phyloP scores from a whole-genome alignment of 108 stramenopile genomes.

The Skeletonema tropicum region DNA sequence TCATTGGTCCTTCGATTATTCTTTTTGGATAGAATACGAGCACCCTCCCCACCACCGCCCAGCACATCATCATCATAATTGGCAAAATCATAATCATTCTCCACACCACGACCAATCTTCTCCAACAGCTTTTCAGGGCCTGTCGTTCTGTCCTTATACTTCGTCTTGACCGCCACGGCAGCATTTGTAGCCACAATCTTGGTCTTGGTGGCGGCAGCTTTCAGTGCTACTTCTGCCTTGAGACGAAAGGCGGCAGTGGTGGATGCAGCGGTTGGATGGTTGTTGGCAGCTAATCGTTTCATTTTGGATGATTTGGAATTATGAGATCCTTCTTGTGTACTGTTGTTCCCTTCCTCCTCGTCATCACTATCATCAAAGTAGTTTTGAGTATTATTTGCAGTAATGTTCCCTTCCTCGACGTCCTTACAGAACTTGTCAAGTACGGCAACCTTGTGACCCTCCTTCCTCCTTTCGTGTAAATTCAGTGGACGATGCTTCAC shows the following conservation, averaged over 20 bases:
- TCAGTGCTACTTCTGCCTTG: conserved; percentile 34
- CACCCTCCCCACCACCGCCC: neutral
- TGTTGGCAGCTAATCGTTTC: neutral
- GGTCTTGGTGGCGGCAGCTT: conserved; percentile 12
- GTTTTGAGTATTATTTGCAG: neutral
- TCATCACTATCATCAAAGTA: neutral
- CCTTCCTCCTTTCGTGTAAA: conserved; percentile 17
- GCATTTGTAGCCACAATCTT: conserved; percentile 6
- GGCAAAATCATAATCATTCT: conserved; percentile 33
- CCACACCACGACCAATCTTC: conserved; percentile 5
- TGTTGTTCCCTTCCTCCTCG: neutral
- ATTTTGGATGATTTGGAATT: conserved; percentile 3
- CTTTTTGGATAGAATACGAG: conserved; percentile 1
- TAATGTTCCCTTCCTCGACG: conserved; percentile 1
- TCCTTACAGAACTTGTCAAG: conserved; percentile 40
- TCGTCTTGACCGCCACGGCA: conserved; percentile 12
- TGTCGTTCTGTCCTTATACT: conserved; percentile 5
- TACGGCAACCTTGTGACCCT: conserved; percentile 29
- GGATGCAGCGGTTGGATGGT: conserved; percentile 31
- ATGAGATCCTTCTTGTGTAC: conserved; percentile 15
- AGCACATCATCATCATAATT: conserved; percentile 10
- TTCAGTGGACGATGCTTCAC: neutral
- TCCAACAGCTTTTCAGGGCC: neutral
- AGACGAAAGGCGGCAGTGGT: conserved; percentile 43
- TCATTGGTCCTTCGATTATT: neutral